Base-by-base conservation (phyloP, 1,284 basidiomycete genomes). In the Agaricales sp. region DNA sequence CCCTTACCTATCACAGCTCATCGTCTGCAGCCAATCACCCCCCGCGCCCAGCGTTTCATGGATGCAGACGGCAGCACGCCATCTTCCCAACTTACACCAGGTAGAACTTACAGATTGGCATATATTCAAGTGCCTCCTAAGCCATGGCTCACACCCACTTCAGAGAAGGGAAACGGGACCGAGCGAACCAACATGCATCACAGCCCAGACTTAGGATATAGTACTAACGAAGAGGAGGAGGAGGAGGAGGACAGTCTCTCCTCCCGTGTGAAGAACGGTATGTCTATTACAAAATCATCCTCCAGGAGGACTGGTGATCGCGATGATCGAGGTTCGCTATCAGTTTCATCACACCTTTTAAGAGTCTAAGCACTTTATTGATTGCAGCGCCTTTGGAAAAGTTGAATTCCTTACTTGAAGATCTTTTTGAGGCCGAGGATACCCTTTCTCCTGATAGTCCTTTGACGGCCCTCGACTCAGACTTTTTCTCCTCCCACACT, bases 361-460 rank as follows among this genome's bases (percentile, higher is more conserved):
- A 47, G 13, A 37, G 35, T 22, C 16, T 44, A 20, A 45, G 53
- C 52, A 51, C 48, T 50, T 44, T 48, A 22, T 21, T 26, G 30
- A 50, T 35, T 48, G 45, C 56, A 90, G 86, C 65, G 1, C 81
- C 86, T 0, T 65, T 90, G 4, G 81, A 90, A 58, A 92, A 87
- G 60, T 70, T 95, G 3, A 71, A 70, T 1, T 71, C 73, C 3
- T 62, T 85, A 16, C 68, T 94, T 1, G 90, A 94, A 53, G 90
- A 94, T 50, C 77, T 95, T 18, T 88, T 94, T 55, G 90, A 94
- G 60, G 88, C 91, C 0, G 87, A 94, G 59, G 92, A 95, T 59
- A 64, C 76, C 0, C 70, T 95, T 18, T 77, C 86, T 2, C 73
- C 82, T 1, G 82, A 87, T 51, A 67, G 77, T 1, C 73, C 78